Conservation (phyloP, 495 filamentous ascomycete species). For the Ascobolus immersus region DNA sequence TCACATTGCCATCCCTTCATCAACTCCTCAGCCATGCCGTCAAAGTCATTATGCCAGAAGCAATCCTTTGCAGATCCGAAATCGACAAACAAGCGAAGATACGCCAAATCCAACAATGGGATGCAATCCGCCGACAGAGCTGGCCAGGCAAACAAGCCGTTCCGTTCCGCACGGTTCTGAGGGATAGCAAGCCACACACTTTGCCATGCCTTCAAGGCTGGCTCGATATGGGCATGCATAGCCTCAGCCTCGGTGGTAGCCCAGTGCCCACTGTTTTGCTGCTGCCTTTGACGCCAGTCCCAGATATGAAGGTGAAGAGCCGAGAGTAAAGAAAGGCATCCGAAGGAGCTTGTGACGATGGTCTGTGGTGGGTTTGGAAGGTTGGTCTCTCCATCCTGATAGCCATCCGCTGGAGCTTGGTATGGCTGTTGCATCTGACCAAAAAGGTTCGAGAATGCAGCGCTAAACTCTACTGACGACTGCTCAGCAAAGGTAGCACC, state of each 20-base stretch:
- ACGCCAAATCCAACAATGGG: constrained; percentile 79
- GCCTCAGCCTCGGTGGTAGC: constrained; percentile 76
- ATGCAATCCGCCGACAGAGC: constrained; percentile 82
- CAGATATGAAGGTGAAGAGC: constrained; percentile 94
- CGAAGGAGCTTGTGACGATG: constrained; percentile 72
- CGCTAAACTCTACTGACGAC: constrained; percentile 42
- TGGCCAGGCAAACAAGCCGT: constrained; percentile 37
- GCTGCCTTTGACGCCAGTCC: constrained; percentile 89
- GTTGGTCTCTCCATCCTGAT: constrained; percentile 14
- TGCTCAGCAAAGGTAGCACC: constrained; percentile 39
- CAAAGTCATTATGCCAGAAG: constrained; percentile 86
- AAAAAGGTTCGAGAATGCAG: constrained; percentile 53
- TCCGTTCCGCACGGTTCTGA: constrained; percentile 57
- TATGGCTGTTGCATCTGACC: constrained; percentile 24
- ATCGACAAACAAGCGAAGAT: constrained; percentile 81
- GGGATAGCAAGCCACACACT: constrained; percentile 76
- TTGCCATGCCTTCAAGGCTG: constrained; percentile 83
- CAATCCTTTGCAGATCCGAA: constrained; percentile 74
- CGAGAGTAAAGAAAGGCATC: constrained; percentile 80
- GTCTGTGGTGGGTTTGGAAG: constrained; percentile 14
- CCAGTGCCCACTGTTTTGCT: constrained; percentile 76
- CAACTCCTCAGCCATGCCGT: constrained; percentile 74
- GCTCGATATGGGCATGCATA: constrained; percentile 92
- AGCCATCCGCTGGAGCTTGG: constrained; percentile 7
- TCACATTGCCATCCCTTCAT: constrained; percentile 33